Evolutionary conservation across 495 filamentous ascomycete genomes (phyloP).

Genomic region (Bryoglossum gracile): DNA sequence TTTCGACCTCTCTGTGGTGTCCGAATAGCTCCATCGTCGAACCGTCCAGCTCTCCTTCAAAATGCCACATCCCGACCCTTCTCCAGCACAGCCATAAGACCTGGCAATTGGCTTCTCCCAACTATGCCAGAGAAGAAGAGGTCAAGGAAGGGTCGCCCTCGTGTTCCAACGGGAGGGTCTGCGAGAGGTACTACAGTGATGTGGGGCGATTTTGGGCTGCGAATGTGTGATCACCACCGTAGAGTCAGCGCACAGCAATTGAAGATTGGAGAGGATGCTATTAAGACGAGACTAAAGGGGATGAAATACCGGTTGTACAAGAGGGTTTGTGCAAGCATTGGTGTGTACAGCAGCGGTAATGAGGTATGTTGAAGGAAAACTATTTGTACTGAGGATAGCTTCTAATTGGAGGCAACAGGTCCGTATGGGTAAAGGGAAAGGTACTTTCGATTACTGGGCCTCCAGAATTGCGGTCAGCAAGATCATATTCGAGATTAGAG

Average conservation of each 20-base stretch:
- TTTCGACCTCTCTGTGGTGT: conserved; percentile 5
- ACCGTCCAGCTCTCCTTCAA: neutral
- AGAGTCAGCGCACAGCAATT: conserved; percentile 81
- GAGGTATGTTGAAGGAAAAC: conserved; percentile 48
- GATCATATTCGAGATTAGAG: conserved; percentile 87
- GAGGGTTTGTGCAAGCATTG: conserved; percentile 82
- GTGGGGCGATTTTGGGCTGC: conserved; percentile 94
- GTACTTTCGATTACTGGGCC: conserved; percentile 95
- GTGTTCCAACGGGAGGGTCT: conserved; percentile 85
- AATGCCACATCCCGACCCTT: conserved; percentile 38
- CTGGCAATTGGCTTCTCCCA: conserved; percentile 73
- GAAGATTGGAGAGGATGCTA: conserved; percentile 84
- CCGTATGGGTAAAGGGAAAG: conserved; percentile 99
- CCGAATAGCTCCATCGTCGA: neutral
- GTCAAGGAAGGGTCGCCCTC: conserved; percentile 82
- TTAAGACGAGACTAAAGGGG: conserved; percentile 79
- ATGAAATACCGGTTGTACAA: conserved; percentile 90
- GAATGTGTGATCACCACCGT: conserved; percentile 88
- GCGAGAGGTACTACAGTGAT: conserved; percentile 88
- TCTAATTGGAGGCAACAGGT: conserved; percentile 33
- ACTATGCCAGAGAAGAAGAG: conserved; percentile 67
- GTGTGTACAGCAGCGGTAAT: conserved; percentile 91
- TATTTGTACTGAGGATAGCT: neutral
- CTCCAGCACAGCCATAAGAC: conserved; percentile 56
- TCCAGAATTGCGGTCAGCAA: conserved; percentile 78